Conservation (phyloP, 2,329 filamentous ascomycete genomes). For the Alternaria triticina region DNA sequence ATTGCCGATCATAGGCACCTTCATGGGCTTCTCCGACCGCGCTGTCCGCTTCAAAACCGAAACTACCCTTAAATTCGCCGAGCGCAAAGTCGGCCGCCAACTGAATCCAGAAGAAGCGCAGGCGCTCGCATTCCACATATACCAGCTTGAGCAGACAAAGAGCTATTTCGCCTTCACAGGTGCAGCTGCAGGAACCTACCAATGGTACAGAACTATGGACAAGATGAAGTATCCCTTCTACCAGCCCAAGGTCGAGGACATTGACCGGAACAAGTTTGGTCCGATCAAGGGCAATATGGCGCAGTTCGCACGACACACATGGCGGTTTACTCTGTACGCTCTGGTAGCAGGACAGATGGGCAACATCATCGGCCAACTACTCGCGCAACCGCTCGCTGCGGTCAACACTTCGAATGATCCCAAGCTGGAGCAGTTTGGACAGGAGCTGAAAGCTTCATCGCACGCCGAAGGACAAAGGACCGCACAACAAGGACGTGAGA, state of each 20-base stretch:
- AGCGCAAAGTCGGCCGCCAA: conserved; percentile 46
- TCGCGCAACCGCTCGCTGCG: conserved; percentile 42
- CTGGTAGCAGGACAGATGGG: conserved; percentile 41
- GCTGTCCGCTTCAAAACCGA: conserved; percentile 38
- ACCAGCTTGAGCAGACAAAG: conserved; percentile 46
- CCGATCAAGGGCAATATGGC: conserved; percentile 45
- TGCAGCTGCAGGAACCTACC: conserved; percentile 35
- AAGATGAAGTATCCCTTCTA: conserved; percentile 52
- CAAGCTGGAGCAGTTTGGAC: conserved; percentile 48
- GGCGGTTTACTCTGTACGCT: conserved; percentile 35
- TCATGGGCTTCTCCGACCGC: conserved; percentile 36
- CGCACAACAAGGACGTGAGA: conserved; percentile 20
- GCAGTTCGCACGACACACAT: conserved; percentile 29
- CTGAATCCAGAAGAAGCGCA: conserved; percentile 52
- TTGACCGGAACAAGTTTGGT: conserved; percentile 50
- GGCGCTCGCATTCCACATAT: conserved; percentile 50
- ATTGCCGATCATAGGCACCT: conserved; percentile 41
- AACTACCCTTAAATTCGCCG: conserved; percentile 39
- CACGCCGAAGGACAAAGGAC: conserved; percentile 15
- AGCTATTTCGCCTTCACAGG: conserved; percentile 50
- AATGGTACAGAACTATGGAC: conserved; percentile 44
- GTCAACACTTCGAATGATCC: conserved; percentile 49
- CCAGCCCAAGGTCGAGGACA: conserved; percentile 46
- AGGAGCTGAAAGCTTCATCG: conserved; percentile 42
- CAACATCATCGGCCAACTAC: conserved; percentile 41